Conservation (phyloP, 106 monocot genomes). For the Dactylorhiza incarnata region DNA sequence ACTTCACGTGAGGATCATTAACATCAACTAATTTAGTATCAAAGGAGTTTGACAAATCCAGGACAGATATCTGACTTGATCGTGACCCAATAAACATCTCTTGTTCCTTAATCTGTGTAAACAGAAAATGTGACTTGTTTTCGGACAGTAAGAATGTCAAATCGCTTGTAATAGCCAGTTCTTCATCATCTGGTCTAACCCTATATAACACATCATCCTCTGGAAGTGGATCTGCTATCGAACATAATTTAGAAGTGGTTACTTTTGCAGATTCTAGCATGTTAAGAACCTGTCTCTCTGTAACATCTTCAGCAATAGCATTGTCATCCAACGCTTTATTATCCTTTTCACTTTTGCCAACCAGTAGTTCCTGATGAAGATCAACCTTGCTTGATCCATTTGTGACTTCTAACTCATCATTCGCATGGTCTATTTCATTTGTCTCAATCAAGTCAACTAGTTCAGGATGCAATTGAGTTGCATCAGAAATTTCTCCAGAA, state of each 20-base stretch:
- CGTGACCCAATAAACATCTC: background rate
- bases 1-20: background rate
- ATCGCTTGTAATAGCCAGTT: constrained; percentile 15
- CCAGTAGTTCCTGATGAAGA: background rate
- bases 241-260: constrained; percentile 10
- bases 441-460: background rate
- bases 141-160: constrained; percentile 1
- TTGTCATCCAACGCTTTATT: constrained; percentile 10
- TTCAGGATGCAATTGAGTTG: constrained; percentile 3
- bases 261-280: background rate
- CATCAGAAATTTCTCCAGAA: background rate
- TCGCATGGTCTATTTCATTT: background rate
- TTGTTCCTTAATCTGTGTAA: constrained; percentile 8
- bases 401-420: constrained; percentile 4
- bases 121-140: background rate
- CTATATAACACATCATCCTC: constrained; percentile 16
- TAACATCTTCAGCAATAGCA: constrained; percentile 7
- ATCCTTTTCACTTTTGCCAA: background rate
- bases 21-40: constrained; percentile 1
- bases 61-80: constrained; percentile 7
- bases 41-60: constrained; percentile 10
- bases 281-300: background rate
- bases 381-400: constrained; percentile 11
- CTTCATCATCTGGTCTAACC: constrained; percentile 1
- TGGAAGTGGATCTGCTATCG: constrained; percentile 20